Evolutionary conservation across 148 eudicot genomes (phyloP), one percentile per base, ranked within the genome.

Genomic region (Cornus kousa): DNA sequence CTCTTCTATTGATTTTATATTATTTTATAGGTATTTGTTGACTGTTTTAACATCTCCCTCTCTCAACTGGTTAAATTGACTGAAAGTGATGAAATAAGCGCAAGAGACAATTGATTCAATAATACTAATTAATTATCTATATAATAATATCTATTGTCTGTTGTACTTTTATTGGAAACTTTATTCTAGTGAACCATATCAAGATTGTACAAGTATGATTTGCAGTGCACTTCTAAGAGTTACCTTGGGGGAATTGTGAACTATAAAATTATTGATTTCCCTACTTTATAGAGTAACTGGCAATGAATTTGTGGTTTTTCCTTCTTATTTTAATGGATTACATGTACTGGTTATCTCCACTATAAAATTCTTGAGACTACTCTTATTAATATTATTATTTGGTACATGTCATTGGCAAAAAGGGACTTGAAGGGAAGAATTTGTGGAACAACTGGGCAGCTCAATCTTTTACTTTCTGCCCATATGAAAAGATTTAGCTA

Each of bases 11-110:
- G 79, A 80, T 95, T 81, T 22, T 90, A 31, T 90, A 93, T 82
- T 93, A 91, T 83, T 87, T 93, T 72, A 87, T 95, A 82, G 98
- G 98, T 93, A 95, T 39, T 62, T 69, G 28, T 11, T 53, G 59
- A 43, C 48, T 9, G 20, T 13, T 4, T 50, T n/a, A 50, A 43
- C 73, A 67, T 75, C 70, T 50, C 53, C 74, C 23, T 55, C 23
- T 55, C 12, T 13, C 28, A n/a, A 68, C 20, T 20, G 22, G 7
- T 53, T 3, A 67, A 28, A 14, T 76, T 43, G 8, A 33, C 5
- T 64, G 57, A n/a, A 70, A 24, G 7, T 79, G 37, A 9, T 72
- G 22, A 40, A 66, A 37, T 43, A 11, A 46, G 46, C 16, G 7
- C 37, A 28, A 17, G 23, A 65, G 50, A 20, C 9, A 14, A 6